Conservation (phyloP, 495 filamentous ascomycete species). For the Tuber magnatum region DNA sequence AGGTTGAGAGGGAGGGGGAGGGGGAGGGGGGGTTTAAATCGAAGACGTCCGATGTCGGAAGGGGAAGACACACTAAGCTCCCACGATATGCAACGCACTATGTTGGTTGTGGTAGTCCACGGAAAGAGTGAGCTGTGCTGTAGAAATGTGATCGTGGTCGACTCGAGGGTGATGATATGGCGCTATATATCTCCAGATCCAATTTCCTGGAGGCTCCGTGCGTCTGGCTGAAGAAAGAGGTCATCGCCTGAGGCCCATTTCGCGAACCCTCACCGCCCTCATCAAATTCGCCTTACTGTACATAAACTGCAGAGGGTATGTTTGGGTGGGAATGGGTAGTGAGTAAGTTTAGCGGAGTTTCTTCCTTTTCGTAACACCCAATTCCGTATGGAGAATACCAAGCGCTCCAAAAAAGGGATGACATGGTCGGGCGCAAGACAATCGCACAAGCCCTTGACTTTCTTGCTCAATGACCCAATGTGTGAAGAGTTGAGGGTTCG, state of each 20-base stretch:
- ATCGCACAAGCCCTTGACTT: background rate
- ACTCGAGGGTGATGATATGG: background rate
- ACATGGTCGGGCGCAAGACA: background rate
- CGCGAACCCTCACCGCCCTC: background rate
- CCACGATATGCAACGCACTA: background rate
- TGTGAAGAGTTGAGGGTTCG: background rate
- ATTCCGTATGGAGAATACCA: background rate
- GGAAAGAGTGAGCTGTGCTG: background rate
- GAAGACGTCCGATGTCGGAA: background rate
- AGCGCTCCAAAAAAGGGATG: background rate
- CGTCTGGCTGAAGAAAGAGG: background rate
- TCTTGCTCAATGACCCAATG: background rate
- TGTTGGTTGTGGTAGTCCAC: background rate
- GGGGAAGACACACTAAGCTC: background rate
- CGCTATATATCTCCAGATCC: background rate
- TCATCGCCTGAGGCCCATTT: background rate
- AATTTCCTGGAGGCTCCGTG: too few relatives aligned
- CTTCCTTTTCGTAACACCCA: background rate
- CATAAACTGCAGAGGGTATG: background rate
- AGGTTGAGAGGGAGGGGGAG: background rate
- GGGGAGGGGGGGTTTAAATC: background rate
- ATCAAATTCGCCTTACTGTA: background rate
- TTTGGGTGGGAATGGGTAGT: background rate
- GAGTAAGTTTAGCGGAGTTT: background rate
- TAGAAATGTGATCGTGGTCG: background rate